These are phyloP conservation scores for Cyanidioschyzon merolae DNA, from an alignment of 23 red algal species.

Conservation along the genomic window DNA sequence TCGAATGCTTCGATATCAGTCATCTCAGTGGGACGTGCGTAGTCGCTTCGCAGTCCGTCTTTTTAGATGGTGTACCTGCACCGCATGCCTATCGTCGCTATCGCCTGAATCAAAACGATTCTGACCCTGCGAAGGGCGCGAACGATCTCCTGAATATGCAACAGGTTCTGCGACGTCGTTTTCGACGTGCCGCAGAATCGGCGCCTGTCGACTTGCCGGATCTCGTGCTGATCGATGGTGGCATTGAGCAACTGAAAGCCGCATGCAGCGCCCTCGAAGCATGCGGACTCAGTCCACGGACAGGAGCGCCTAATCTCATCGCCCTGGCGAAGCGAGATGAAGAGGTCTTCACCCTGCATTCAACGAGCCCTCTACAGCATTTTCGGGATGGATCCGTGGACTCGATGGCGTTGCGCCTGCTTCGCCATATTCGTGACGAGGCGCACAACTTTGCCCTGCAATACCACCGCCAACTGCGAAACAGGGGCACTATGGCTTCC, in stretches of 20 bases:
- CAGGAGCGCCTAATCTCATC: neutral
- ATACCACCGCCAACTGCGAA: constrained; percentile 33
- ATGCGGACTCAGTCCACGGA: neutral
- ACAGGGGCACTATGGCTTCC: constrained; percentile 18
- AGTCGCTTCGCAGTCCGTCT: constrained; percentile 39
- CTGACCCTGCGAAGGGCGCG: constrained; percentile 16
- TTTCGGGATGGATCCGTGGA: neutral
- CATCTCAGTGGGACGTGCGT: constrained; percentile 37
- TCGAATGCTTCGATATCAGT: constrained; percentile 61
- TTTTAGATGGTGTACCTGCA: constrained; percentile 33
- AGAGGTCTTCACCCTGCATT: constrained; percentile 23
- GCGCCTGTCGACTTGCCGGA: constrained; percentile 27
- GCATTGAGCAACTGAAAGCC: constrained; percentile 35
- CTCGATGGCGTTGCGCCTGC: constrained; percentile 12
- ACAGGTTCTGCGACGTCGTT: constrained; percentile 35
- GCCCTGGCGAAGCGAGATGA: constrained; percentile 48
- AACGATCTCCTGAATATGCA: constrained; percentile 41
- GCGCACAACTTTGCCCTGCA: constrained; percentile 46
- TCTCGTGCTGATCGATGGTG: constrained; percentile 50
- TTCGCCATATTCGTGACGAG: constrained; percentile 50
- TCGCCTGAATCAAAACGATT: constrained; percentile 3
- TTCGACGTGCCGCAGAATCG: neutral
- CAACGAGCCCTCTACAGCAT: constrained; percentile 4
- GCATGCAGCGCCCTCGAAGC: constrained; percentile 24
- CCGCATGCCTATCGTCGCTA: constrained; percentile 41